Conservation (phyloP, 495 filamentous ascomycete genomes). For the Talaromyces liani region DNA sequence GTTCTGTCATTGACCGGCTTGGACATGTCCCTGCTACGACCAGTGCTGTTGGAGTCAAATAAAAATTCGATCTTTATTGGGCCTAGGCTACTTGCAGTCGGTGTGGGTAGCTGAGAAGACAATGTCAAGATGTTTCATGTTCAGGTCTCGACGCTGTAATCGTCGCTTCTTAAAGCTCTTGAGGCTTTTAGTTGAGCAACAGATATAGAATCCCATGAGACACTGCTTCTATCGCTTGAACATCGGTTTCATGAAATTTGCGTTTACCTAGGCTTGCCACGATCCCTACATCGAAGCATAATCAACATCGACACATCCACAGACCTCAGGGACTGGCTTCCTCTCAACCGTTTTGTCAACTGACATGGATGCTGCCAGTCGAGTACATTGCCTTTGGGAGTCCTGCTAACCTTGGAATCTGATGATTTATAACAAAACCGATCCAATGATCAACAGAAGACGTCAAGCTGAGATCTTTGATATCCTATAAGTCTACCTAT, state of each 20-base stretch:
- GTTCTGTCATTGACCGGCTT: background rate
- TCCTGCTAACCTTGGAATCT: too few relatives aligned
- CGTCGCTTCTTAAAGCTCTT: background rate
- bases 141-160: background rate
- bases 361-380: background rate
- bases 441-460: too few relatives aligned
- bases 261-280: too few relatives aligned
- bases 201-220: conserved; percentile 14
- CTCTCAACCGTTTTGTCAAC: background rate
- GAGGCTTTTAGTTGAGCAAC: conserved; percentile 11
- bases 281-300: background rate
- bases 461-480: too few relatives aligned
- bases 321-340: background rate
- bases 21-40: too few relatives aligned
- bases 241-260: too few relatives aligned
- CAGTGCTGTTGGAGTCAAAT: too few relatives aligned
- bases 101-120: background rate
- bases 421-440: too few relatives aligned
- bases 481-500: too few relatives aligned
- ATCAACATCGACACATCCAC: background rate
- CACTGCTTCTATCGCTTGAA: too few relatives aligned
- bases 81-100: background rate
- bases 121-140: background rate
- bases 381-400: background rate
- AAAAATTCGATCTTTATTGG: too few relatives aligned